Evolutionary conservation across 2,329 filamentous ascomycete species (phyloP).

Genomic region (Leptographium wingfieldii): DNA sequence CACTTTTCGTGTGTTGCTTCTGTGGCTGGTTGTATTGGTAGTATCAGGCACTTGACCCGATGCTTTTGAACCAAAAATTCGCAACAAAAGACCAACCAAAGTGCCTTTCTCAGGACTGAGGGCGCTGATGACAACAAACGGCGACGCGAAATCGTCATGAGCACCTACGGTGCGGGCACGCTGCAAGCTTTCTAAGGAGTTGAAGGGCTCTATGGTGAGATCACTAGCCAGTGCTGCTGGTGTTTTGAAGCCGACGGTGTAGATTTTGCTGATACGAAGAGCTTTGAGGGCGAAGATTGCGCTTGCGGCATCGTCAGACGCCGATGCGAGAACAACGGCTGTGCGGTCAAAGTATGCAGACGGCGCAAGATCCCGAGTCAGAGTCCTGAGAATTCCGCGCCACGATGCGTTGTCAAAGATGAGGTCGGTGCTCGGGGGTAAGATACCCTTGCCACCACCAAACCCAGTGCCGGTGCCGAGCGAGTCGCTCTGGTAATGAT

Average conservation of each 20-base stretch:
- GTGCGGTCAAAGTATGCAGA: slow-evolving; percentile 67
- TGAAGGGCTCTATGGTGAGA: slow-evolving; percentile 66
- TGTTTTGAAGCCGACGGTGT: slow-evolving; percentile 71
- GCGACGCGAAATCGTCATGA: slow-evolving; percentile 35
- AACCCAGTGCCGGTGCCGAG: slow-evolving; percentile 1
- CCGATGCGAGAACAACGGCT: slow-evolving; percentile 62
- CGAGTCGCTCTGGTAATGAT: slow-evolving; percentile 20
- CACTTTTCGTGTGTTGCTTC: slow-evolving; percentile 45
- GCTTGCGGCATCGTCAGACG: slow-evolving; percentile 62
- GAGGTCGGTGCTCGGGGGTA: slow-evolving; percentile 41
- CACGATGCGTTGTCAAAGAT: slow-evolving; percentile 74
- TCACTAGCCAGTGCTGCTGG: slow-evolving; percentile 47
- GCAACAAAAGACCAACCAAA: slow-evolving; percentile 63
- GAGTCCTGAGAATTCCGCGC: slow-evolving; percentile 72
- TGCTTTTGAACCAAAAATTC: slow-evolving; percentile 50
- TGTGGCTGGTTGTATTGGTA: slow-evolving; percentile 11
- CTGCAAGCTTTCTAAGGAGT: slow-evolving; percentile 54
- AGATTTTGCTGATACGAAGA: slow-evolving; percentile 64
- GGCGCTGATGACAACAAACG: slow-evolving; percentile 72
- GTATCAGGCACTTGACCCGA: slow-evolving; percentile 12
- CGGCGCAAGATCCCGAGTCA: slow-evolving; percentile 70
- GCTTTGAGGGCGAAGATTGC: slow-evolving; percentile 68
- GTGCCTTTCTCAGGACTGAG: slow-evolving; percentile 67
- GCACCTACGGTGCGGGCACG: slow-evolving; percentile 33
- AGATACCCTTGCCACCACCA: slow-evolving; percentile 15